A percentile compares a stretch with the other conserved stretches of the same genome.
phyloP scores from a whole-genome alignment of 2,329 filamentous ascomycete genomes.

The Remersonia thermophila region DNA sequence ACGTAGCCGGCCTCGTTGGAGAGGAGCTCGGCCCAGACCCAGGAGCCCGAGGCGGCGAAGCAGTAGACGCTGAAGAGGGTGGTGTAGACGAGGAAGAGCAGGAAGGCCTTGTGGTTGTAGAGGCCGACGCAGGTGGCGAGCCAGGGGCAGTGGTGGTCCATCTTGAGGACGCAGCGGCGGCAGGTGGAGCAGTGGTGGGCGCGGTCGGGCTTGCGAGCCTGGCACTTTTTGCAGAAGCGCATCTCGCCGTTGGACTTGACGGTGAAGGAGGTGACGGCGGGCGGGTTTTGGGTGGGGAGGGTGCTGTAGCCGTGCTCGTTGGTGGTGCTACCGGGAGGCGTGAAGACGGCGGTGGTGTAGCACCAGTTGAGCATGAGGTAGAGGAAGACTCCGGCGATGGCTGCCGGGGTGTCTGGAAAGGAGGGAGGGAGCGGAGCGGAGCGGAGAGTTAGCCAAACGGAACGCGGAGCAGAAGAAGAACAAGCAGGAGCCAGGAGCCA shows the following conservation, averaged over 20 bases:
- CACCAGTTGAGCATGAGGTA: conserved; percentile 74
- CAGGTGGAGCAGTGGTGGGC: conserved; percentile 96
- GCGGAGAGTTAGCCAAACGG: background rate
- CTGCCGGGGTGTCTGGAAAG: conserved; percentile 38
- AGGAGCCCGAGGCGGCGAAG: conserved; percentile 64
- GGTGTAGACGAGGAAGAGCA: conserved; percentile 85
- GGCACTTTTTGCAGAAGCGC: conserved; percentile 95
- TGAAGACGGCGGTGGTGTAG: conserved; percentile 91
- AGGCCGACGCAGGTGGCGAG: conserved; percentile 89
- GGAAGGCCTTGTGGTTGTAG: conserved; percentile 88
- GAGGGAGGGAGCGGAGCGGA: background rate
- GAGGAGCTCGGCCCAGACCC: conserved; percentile 72
- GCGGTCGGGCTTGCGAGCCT: conserved; percentile 85
- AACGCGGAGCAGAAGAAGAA: conserved; percentile 2
- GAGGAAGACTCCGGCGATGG: conserved; percentile 54
- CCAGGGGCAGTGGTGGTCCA: conserved; percentile 99
- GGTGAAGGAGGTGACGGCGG: conserved; percentile 63
- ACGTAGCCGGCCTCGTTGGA: conserved; percentile 57
- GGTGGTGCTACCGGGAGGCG: conserved; percentile 64
- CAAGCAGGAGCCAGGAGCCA: conserved; percentile 6
- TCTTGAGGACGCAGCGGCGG: conserved; percentile 88
- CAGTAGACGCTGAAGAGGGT: conserved; percentile 72
- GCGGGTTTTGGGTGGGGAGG: conserved; percentile 60
- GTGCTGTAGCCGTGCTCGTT: conserved; percentile 61
- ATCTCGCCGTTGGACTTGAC: conserved; percentile 82